Percentiles rank a stretch among this genome's conserved stretches.
phyloP scores from a whole-genome alignment of 331 rosid genomes.

The Acacia concinna region DNA sequence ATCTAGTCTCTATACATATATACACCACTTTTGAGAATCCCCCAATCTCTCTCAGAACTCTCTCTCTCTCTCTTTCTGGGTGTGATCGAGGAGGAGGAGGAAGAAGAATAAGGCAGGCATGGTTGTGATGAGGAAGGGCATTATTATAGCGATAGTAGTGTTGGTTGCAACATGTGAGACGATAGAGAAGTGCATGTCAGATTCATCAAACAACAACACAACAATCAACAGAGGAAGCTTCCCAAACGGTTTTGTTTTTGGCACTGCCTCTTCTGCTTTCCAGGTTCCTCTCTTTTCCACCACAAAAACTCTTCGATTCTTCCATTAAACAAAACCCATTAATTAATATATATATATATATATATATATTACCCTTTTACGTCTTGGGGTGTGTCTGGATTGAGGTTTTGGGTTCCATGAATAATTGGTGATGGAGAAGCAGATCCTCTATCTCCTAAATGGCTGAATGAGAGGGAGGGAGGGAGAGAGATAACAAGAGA shows the following conservation, averaged over 20 bases:
- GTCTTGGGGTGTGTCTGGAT: neutral
- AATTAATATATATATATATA: no score
- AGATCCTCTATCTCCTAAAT: neutral
- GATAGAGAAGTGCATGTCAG: slow-evolving; percentile 44
- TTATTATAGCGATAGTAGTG: slow-evolving; percentile 25
- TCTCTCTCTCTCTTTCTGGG: neutral
- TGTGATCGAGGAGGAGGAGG: no score
- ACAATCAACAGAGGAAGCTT: slow-evolving; percentile 54
- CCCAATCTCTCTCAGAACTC: neutral
- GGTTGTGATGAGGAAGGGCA: slow-evolving; percentile 34
- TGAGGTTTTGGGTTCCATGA: neutral
- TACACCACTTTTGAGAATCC: neutral
- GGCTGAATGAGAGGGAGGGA: neutral
- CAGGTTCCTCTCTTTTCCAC: slow-evolving; percentile 49
- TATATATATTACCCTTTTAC: neutral
- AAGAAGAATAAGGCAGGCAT: neutral
- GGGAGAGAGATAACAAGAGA: neutral
- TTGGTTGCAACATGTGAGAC: slow-evolving; percentile 32
- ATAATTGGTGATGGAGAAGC: neutral
- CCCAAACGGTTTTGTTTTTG: slow-evolving; percentile 76
- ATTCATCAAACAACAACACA: slow-evolving; percentile 38
- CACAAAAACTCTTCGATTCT: neutral
- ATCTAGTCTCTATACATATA: neutral
- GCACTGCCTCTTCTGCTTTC: slow-evolving; percentile 89
- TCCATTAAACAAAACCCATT: neutral